Evolutionary conservation across 2,329 filamentous ascomycete species (phyloP).

Genomic region (Didymella arachidicola): DNA sequence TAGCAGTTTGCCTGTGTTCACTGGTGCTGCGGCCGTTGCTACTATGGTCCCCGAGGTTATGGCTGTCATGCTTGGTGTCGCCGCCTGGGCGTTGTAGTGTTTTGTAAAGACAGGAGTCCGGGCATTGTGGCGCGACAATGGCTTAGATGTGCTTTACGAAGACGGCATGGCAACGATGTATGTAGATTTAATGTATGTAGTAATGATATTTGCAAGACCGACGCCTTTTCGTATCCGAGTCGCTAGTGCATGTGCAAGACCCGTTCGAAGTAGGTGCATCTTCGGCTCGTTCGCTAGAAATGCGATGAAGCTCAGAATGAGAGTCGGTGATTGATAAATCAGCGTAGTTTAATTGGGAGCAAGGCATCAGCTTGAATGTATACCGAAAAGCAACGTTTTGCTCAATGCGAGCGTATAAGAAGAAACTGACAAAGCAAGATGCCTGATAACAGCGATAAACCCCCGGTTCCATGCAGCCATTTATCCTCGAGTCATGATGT

Average conservation of each 20-base stretch:
- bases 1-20: conserved; percentile 21
- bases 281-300: no score
- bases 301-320: not conserved
- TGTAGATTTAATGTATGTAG: conserved; percentile 1
- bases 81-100: conserved; percentile 26
- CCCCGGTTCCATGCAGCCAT: not conserved
- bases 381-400: not conserved
- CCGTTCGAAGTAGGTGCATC: no score
- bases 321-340: not conserved
- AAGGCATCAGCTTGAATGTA: not conserved
- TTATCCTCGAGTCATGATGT: not conserved
- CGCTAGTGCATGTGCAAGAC: no score
- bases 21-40: conserved; percentile 26
- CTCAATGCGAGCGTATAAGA: not conserved
- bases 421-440: not conserved
- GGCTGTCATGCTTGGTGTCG: conserved; percentile 22
- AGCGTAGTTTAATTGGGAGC: not conserved
- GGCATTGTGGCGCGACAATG: not conserved
- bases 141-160: not conserved
- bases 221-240: not conserved
- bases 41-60: conserved; percentile 20
- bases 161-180: not conserved
- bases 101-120: no score
- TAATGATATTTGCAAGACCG: not conserved
- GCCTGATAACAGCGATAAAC: not conserved